Percentiles rank a stretch among this genome's conserved stretches.
Evolutionary conservation across 495 filamentous ascomycete genomes (phyloP).

Genomic region (Neurospora sp.): DNA sequence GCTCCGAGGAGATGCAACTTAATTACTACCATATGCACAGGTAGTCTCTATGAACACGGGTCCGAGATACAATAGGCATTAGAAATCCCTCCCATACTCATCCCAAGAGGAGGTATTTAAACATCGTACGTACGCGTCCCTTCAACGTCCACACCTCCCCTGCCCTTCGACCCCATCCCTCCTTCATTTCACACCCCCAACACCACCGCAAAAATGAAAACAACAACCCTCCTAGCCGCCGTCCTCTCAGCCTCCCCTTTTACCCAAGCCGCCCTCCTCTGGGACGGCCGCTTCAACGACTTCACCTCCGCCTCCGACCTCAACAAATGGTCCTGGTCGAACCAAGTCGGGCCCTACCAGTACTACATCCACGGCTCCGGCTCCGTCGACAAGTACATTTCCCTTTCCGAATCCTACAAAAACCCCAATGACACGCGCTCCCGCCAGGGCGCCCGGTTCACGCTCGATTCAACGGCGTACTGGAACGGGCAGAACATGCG

Average conservation of each 20-base stretch:
- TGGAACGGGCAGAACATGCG: slow-evolving; percentile 46
- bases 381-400: slow-evolving; percentile 46
- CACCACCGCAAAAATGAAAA: slow-evolving; percentile 15
- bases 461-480: slow-evolving; percentile 50
- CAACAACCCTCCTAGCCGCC: slow-evolving; percentile 5
- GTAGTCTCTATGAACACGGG: background rate
- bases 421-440: slow-evolving; percentile 53
- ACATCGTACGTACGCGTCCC: background rate
- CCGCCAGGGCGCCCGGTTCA: slow-evolving; percentile 54
- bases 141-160: background rate
- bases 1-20: background rate
- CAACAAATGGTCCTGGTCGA: slow-evolving; percentile 52
- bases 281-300: slow-evolving; percentile 55
- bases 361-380: slow-evolving; percentile 59
- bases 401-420: slow-evolving; percentile 41
- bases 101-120: background rate
- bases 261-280: slow-evolving; percentile 36
- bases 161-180: background rate
- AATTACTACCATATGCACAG: background rate
- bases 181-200: background rate
- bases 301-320: slow-evolving; percentile 39
- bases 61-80: background rate
- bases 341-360: slow-evolving; percentile 58
- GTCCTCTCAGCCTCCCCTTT: background rate
- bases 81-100: background rate